A percentile compares a stretch with the other conserved stretches of the same genome.
These are phyloP conservation scores for Puya raimondii DNA, from an alignment of 176 grass and related monocot species.

Conservation along the genomic window DNA sequence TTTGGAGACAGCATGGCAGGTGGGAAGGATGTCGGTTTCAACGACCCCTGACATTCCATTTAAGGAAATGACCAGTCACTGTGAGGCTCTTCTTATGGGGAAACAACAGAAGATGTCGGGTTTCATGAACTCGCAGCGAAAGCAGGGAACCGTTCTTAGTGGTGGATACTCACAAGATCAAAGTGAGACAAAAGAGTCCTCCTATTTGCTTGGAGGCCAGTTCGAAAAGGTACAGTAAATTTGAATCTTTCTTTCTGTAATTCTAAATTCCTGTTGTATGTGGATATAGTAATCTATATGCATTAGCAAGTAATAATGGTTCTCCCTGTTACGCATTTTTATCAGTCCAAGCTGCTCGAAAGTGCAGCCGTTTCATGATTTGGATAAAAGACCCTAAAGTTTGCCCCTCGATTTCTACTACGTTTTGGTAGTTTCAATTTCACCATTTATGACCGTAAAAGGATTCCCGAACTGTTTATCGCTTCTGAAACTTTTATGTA, in stretches of 20 bases:
- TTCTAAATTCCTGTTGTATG: background rate
- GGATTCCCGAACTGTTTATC: too few relatives aligned
- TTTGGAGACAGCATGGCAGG: constrained; percentile 27
- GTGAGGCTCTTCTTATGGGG: constrained; percentile 61
- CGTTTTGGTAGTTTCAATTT: too few relatives aligned
- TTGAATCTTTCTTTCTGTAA: background rate
- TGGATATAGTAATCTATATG: background rate
- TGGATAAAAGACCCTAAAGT: too few relatives aligned
- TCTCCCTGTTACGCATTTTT: too few relatives aligned
- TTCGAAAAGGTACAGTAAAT: constrained; percentile 17
- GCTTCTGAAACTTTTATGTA: too few relatives aligned
- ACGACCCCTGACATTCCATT: constrained; percentile 26
- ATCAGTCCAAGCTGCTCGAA: too few relatives aligned
- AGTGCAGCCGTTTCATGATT: too few relatives aligned
- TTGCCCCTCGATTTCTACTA: too few relatives aligned
- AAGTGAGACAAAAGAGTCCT: background rate
- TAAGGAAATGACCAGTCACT: constrained; percentile 36
- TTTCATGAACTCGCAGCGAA: constrained; percentile 55
- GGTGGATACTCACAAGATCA: background rate
- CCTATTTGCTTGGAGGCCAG: constrained; percentile 5
- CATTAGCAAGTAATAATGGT: background rate
- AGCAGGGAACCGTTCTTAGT: constrained; percentile 13
- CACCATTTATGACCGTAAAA: too few relatives aligned
- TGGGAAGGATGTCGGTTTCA: constrained; percentile 24
- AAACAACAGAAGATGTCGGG: constrained; percentile 90